These are phyloP conservation scores for Hippophae gyantsensis DNA, from an alignment of 306 rosid species.

Conservation along the genomic window DNA sequence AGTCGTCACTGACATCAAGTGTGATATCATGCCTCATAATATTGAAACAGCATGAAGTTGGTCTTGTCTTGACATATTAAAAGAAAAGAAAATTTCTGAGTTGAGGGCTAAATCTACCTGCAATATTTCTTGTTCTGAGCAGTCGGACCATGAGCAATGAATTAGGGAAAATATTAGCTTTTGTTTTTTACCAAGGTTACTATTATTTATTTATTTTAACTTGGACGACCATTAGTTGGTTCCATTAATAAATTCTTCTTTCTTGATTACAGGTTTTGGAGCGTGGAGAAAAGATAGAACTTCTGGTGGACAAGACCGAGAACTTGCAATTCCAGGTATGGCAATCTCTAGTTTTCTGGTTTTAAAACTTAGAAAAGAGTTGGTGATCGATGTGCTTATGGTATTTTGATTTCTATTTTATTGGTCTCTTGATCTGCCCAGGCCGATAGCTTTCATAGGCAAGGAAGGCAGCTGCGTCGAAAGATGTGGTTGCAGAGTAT, in stretches of 20 bases:
- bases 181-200: too few relatives aligned
- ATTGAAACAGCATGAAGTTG: too few relatives aligned
- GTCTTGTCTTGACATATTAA: too few relatives aligned
- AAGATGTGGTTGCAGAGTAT: slow-evolving; percentile 97
- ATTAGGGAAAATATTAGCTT: too few relatives aligned
- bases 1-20: too few relatives aligned
- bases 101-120: too few relatives aligned
- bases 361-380: neutral
- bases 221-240: too few relatives aligned
- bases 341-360: slow-evolving; percentile 2
- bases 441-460: slow-evolving; percentile 99
- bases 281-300: slow-evolving; percentile 96
- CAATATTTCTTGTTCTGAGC: too few relatives aligned
- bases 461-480: slow-evolving; percentile 85
- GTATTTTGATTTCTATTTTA: neutral
- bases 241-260: neutral
- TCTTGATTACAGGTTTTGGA: slow-evolving; percentile 71
- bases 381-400: neutral
- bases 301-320: slow-evolving; percentile 91
- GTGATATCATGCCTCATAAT: too few relatives aligned
- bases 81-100: too few relatives aligned
- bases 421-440: slow-evolving; percentile 16
- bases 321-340: slow-evolving; percentile 89
- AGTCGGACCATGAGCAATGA: too few relatives aligned
- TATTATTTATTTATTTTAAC: too few relatives aligned